Base-by-base conservation (phyloP, 2,329 filamentous ascomycete species). In the Aspergillus sp. region DNA sequence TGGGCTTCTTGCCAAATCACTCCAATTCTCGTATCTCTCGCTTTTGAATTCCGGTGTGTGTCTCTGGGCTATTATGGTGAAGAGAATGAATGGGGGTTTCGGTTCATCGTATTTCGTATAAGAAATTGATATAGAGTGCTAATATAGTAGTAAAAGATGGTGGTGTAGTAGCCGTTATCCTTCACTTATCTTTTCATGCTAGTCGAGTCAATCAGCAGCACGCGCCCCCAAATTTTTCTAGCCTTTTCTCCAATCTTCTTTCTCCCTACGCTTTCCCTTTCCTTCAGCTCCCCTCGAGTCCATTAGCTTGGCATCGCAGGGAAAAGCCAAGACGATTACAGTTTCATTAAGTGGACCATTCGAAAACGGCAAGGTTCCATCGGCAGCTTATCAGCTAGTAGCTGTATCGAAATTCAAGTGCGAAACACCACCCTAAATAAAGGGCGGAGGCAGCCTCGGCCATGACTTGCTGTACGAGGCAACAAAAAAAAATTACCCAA, bases 291-390 rank as follows among this genome's bases (percentile, higher is more conserved):
- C 13, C 13, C 13, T 21, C 10, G 41, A 45, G 41, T 21, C 19
- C 57, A 56, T 59, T 50, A 52, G 50, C 45, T 32, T 54, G 39
- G 55, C 57, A 61, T 39, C 47, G 15, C 25, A 30, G 25, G 32
- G 13, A 50, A 50, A 30, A 28, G 9, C 25, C 47, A 63, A 56
- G 55, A 63, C 61, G 51, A 36, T 55, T 63, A 49, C 55, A 41
- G 25, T 43, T 56, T 57, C 41, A 45, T 45, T 23, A 45, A 21
- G 41, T 45, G 41, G 41, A 19, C 23, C 41, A 23, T 23, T 19
- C 30, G 15, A 13, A 48, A n/a, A 25, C 47, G 47, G 47, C n/a
- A 49, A 17, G 47, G 23, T 45, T n/a, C 25, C 36, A 25, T 15
- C 48, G 13, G 36, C 45, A 58, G n/a, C 48, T 25, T 36, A 47